phyloP scores from a whole-genome alignment of 192 early-diverging fungal genomes.

The Entomortierella chlamydospora region DNA sequence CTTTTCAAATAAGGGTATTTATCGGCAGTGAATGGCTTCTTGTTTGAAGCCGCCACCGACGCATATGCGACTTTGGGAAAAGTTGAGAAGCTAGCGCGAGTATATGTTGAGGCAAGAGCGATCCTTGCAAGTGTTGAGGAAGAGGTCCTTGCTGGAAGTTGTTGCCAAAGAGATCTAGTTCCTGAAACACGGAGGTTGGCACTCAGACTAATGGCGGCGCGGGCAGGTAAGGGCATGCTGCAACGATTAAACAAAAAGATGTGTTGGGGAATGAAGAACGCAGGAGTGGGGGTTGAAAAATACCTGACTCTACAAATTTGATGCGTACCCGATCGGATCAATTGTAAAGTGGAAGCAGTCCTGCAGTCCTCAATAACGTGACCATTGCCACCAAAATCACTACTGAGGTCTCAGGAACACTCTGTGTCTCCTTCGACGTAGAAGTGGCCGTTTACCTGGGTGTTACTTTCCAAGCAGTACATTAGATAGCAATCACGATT shows the following conservation, averaged over 20 bases:
- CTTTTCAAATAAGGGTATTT: constrained; percentile 62
- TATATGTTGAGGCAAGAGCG: neutral
- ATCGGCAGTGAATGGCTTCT: constrained; percentile 55
- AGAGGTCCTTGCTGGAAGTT: neutral
- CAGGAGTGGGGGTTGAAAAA: no score
- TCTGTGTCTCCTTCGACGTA: no score
- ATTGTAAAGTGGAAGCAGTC: no score
- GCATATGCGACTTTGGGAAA: constrained; percentile 27
- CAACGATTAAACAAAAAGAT: neutral
- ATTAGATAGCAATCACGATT: no score
- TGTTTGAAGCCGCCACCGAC: constrained; percentile 3
- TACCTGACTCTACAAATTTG: no score
- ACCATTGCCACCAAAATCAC: neutral
- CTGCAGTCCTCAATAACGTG: no score
- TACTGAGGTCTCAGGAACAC: no score
- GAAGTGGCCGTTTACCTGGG: no score
- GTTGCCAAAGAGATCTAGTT: neutral
- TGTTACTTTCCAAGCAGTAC: no score
- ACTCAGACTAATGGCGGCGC: constrained; percentile 13
- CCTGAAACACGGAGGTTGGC: constrained; percentile 6
- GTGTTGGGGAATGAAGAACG: neutral
- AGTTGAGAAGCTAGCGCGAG: constrained; percentile 9
- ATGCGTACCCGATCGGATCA: no score
- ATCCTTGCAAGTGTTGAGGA: neutral
- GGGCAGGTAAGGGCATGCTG: neutral